These are phyloP conservation scores for Daldinia eschscholtzii DNA, from an alignment of 2,329 filamentous ascomycete species.

Conservation along the genomic window DNA sequence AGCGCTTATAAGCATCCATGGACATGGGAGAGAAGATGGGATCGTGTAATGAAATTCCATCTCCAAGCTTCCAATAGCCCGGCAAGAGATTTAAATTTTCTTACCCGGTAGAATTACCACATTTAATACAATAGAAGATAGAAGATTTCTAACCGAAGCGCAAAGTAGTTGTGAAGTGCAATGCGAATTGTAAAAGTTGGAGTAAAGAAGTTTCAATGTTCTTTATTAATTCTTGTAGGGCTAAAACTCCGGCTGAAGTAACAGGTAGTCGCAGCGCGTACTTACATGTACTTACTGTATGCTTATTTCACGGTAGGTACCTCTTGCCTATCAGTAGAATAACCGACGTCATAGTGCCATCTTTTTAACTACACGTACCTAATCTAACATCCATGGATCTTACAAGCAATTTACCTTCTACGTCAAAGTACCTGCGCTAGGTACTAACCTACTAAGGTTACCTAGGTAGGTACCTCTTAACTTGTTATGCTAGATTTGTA, in stretches of 20 bases:
- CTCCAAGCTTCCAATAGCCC: slow-evolving; percentile 15
- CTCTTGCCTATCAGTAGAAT: neutral
- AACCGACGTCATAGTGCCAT: slow-evolving; percentile 3
- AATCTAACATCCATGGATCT: neutral
- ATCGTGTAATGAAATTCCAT: slow-evolving; percentile 17
- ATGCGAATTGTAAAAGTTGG: neutral
- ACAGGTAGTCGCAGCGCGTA: slow-evolving; percentile 1
- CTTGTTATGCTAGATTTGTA: too few species aligned
- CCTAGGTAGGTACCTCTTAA: too few species aligned
- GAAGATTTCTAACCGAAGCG: neutral
- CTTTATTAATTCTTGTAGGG: slow-evolving; percentile 12
- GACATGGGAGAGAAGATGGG: neutral
- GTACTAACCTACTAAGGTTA: too few species aligned
- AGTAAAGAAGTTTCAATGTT: neutral
- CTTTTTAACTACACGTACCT: neutral
- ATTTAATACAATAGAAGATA: neutral
- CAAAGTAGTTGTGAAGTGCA: neutral
- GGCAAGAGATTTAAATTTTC: slow-evolving; percentile 1
- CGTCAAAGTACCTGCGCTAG: too few species aligned
- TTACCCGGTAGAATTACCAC: neutral
- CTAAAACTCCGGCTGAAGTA: slow-evolving; percentile 15
- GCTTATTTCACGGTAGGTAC: neutral
- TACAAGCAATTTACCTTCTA: neutral
- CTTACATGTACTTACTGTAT: neutral
- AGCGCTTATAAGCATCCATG: slow-evolving; percentile 30